These are phyloP conservation scores for Paramecium pentaurelia DNA, from an alignment of 73 alveolate species.

Conservation along the genomic window DNA sequence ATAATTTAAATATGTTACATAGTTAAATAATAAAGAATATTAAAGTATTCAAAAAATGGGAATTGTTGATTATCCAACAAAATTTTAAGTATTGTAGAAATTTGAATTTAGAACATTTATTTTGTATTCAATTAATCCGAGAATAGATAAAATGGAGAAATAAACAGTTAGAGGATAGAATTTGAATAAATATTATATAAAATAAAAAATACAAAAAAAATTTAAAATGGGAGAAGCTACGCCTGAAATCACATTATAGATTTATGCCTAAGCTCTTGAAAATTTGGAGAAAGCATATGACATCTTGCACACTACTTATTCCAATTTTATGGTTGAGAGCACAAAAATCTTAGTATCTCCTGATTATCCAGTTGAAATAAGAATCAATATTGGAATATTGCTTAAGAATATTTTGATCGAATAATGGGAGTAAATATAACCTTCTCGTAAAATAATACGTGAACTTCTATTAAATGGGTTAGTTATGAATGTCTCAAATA, in stretches of 20 bases:
- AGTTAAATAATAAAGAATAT: not conserved
- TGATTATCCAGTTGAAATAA: not conserved
- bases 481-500: slow-evolving; percentile 54
- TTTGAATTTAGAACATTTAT: not conserved
- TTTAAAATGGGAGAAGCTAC: slow-evolving; percentile 46
- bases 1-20: not conserved
- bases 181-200: not conserved
- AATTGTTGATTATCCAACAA: not conserved
- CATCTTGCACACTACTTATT: not conserved
- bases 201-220: slow-evolving; percentile 18
- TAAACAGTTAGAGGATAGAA: not conserved
- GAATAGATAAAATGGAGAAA: slow-evolving; percentile 5
- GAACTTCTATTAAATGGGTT: slow-evolving; percentile 57
- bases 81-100: not conserved
- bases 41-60: not conserved
- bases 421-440: slow-evolving; percentile 27
- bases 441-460: slow-evolving; percentile 36
- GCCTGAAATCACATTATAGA: not conserved
- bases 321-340: slow-evolving; percentile 38
- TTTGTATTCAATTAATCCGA: not conserved
- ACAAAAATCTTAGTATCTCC: slow-evolving; percentile 29
- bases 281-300: slow-evolving; percentile 35
- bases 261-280: not conserved
- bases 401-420: not conserved
- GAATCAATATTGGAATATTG: slow-evolving; percentile 14